Base-by-base conservation (phyloP, 2,329 filamentous ascomycete genomes). In the Sporothrix euskadiensis region DNA sequence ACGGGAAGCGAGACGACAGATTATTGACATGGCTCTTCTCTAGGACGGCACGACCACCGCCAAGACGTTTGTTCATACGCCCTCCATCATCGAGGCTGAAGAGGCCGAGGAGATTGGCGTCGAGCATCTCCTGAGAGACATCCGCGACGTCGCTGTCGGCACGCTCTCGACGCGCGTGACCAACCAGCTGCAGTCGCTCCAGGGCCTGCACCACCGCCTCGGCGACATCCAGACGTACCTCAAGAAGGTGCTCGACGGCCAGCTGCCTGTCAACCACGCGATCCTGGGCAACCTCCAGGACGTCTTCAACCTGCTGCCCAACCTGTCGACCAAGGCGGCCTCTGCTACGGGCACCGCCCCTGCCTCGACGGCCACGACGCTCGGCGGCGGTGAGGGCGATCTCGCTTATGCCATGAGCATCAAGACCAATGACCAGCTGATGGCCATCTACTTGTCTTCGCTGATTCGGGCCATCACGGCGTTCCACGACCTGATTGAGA, bases 61-160 rank as follows among this genome's bases (percentile, higher is more conserved):
- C 76, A 97, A 96, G 85, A 99, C 96, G 59, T 99, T 99, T 80
- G 96, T 99, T 78, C 96, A 99, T 83, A 99, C 94, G 9, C 96
- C 96, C 32, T 98, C 94, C 68, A 96, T 96, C 81, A 99, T 99
- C 84, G 96, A 99, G 84, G 96, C 96, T 63, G 96, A 99, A 83
- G 96, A 99, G 84, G 96, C 96, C 75, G 96, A 99, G 84, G 96
- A 99, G 83, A 99, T 99, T 78, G 96, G 96, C 78, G 96, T 99
- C 74, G 96, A 99, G 85, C 96, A 99, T 83, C 88, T 99, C 74
- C 90, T 99, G 80, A 92, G 96, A 83, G 96, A 99, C 82, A 99
- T 99, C 81, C 93, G 96, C 78, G 96, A 99, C 82, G 96, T 99
- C 73, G 96, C 96, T 72, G 96, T 98, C 77, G 96, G 96, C 80